A percentile compares a stretch with the other conserved stretches of the same genome.
Evolutionary conservation across 129 eudicot genomes (phyloP).

Genomic region (Erigeron canadensis): DNA sequence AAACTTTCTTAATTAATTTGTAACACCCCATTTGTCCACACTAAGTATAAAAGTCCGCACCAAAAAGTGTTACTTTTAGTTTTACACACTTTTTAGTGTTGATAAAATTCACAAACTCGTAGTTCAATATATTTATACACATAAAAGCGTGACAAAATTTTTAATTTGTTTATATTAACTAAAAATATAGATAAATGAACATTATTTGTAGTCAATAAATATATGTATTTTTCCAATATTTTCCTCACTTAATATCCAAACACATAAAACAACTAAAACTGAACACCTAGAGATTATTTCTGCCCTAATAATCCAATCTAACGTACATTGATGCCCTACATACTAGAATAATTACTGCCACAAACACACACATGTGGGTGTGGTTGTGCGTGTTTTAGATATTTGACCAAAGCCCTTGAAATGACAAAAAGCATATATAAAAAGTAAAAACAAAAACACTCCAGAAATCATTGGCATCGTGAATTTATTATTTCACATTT

Average conservation of each 20-base stretch:
- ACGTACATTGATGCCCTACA: slow-evolving; percentile 27
- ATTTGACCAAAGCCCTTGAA: slow-evolving; percentile 16
- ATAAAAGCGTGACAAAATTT: no score
- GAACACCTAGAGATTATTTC: slow-evolving; percentile 25
- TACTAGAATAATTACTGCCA: slow-evolving; percentile 31
- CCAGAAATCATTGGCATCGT: slow-evolving; percentile 16
- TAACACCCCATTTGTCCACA: no score
- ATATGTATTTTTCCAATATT: neutral
- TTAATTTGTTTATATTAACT: no score
- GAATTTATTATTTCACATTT: slow-evolving; percentile 4
- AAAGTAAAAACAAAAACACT: neutral
- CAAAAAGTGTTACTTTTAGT: no score
- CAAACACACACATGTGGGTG: slow-evolving; percentile 17
- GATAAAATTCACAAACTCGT: no score
- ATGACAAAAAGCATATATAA: slow-evolving; percentile 13
- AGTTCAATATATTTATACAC: no score
- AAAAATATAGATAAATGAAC: no score
- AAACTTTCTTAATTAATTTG: no score
- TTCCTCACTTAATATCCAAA: neutral
- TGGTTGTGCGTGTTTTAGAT: slow-evolving; percentile 15
- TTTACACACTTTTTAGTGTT: no score
- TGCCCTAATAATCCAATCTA: slow-evolving; percentile 25
- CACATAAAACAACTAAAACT: slow-evolving; percentile 7
- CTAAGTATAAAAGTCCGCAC: no score
- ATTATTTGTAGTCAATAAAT: no score